Conservation (phyloP, 164 flowering plant species). For the Aristolochia contorta region DNA sequence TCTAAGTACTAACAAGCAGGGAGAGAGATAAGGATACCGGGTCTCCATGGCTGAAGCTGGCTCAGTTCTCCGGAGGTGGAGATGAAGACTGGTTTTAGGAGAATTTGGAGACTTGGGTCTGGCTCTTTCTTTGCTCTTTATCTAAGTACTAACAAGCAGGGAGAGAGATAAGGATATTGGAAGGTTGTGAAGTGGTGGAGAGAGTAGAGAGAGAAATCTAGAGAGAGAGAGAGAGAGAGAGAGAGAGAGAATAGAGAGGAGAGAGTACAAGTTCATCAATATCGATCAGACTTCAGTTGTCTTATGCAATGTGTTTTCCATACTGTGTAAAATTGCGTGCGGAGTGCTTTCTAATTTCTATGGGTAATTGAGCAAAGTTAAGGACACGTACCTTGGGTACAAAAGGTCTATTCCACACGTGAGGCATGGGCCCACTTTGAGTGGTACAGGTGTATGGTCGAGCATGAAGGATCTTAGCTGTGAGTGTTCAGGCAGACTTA, state of each 20-base stretch:
- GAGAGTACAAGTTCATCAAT: too few species aligned
- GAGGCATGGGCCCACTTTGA: neutral
- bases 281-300: too few species aligned
- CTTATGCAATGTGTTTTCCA: slow-evolving; percentile 2
- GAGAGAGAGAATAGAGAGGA: too few species aligned
- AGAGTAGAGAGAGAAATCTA: neutral
- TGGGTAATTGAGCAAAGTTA: too few species aligned
- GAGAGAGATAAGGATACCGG: neutral
- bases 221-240: neutral
- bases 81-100: neutral
- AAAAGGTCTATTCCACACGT: neutral
- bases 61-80: neutral
- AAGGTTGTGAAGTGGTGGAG: neutral
- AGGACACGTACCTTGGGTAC: too few species aligned
- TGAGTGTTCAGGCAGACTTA: neutral
- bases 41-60: neutral
- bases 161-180: neutral
- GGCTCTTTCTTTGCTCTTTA: neutral
- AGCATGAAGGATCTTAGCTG: neutral
- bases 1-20: neutral
- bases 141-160: neutral
- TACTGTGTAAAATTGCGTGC: neutral
- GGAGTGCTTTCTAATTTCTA: neutral
- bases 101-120: neutral
- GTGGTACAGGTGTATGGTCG: neutral